These are phyloP conservation scores for Phytophthora tentaculata DNA, from an alignment of 352 stramenopile genomes.

Conservation along the genomic window DNA sequence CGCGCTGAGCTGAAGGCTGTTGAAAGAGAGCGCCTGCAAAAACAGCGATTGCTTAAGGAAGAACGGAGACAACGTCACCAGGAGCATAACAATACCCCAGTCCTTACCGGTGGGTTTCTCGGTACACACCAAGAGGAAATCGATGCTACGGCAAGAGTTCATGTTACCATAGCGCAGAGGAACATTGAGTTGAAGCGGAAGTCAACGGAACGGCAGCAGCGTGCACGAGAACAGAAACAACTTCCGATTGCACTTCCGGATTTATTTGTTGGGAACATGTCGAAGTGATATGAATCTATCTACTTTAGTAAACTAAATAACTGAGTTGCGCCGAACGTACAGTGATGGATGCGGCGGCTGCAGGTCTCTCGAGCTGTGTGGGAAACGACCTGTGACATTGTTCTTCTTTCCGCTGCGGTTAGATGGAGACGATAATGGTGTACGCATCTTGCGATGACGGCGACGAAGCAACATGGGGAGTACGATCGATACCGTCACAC, in stretches of 20 bases:
- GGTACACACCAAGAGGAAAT: not conserved
- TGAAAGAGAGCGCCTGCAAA: slow-evolving; percentile 54
- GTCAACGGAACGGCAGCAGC: slow-evolving; percentile 16
- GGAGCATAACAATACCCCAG: slow-evolving; percentile 15
- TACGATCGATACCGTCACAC: slow-evolving; percentile 58
- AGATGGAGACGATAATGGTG: slow-evolving; percentile 37
- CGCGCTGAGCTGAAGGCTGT: slow-evolving; percentile 46
- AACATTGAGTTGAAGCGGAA: slow-evolving; percentile 28
- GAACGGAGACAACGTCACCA: slow-evolving; percentile 44
- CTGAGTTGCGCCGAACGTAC: slow-evolving; percentile 51
- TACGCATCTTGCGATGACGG: slow-evolving; percentile 37
- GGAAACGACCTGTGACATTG: slow-evolving; percentile 20
- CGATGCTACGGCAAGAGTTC: slow-evolving; percentile 3
- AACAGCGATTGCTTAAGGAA: slow-evolving; percentile 48
- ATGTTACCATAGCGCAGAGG: slow-evolving; percentile 13
- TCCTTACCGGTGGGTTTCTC: slow-evolving; percentile 16
- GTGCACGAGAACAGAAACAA: slow-evolving; percentile 15
- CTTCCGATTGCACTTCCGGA: slow-evolving; percentile 22
- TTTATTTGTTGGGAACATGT: slow-evolving; percentile 39
- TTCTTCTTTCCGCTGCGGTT: slow-evolving; percentile 41
- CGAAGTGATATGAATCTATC: slow-evolving; percentile 15
- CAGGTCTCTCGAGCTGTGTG: slow-evolving; percentile 27
- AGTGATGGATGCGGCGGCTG: slow-evolving; percentile 28
- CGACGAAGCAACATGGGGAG: slow-evolving; percentile 70
- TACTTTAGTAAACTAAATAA: slow-evolving; percentile 59